phyloP scores from a whole-genome alignment of 208 protist genomes.

The Trypanosomatidae sp. region DNA sequence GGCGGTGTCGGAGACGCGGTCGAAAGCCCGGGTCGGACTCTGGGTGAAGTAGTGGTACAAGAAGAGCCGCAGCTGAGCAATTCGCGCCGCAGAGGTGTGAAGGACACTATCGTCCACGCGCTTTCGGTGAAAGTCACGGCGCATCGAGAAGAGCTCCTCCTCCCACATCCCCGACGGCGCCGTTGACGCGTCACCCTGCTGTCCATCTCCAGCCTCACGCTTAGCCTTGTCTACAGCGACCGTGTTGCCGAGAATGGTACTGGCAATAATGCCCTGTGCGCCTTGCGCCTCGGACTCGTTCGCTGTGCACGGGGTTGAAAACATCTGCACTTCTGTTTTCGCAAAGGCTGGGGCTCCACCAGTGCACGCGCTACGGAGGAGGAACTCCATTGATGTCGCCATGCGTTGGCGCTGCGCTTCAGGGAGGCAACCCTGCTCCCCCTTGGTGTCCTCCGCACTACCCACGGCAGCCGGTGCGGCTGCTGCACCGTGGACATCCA shows the following conservation, averaged over 20 bases:
- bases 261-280: not conserved
- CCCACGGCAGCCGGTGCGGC: not conserved
- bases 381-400: not conserved
- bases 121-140: not conserved
- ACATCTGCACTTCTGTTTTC: too few species aligned
- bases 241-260: conserved; percentile 2
- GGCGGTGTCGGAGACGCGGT: conserved; percentile 3
- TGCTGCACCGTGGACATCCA: not conserved
- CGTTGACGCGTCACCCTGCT: not conserved
- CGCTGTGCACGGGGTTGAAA: not conserved
- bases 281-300: not conserved
- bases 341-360: not conserved
- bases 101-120: conserved; percentile 20
- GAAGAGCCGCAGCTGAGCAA: conserved; percentile 18
- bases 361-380: conserved; percentile 2
- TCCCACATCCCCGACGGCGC: not conserved
- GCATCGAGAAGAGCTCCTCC: not conserved
- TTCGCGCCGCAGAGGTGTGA: conserved; percentile 5
- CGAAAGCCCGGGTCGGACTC: conserved; percentile 21
- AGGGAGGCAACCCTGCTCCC: not conserved
- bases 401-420: conserved; percentile 1
- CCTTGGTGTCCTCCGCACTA: not conserved
- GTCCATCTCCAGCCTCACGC: not conserved
- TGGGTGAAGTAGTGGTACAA: conserved; percentile 34
- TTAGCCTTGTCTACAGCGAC: not conserved